A percentile compares a stretch with the other conserved stretches of the same genome.
These are phyloP conservation scores for Thermomyces lanuginosus DNA, from an alignment of 2,329 filamentous ascomycete species.

Conservation along the genomic window DNA sequence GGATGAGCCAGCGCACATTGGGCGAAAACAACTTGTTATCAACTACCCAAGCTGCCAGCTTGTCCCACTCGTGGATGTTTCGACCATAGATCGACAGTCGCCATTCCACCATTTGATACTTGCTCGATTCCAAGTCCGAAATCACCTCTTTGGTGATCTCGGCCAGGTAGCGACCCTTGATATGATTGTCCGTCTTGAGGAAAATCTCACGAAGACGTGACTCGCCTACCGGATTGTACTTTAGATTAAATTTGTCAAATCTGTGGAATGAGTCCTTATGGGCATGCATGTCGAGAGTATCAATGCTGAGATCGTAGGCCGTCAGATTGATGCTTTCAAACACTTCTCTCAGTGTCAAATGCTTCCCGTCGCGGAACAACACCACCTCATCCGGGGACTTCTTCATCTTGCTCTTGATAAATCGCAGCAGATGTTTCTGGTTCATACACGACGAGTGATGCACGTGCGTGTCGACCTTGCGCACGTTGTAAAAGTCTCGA, in stretches of 20 bases:
- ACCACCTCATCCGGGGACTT: conserved; percentile 91
- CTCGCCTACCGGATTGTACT: conserved; percentile 95
- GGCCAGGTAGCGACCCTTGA: conserved; percentile 84
- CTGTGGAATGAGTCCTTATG: conserved; percentile 97
- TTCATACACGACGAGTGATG: conserved; percentile 99
- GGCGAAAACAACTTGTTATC: conserved; percentile 97
- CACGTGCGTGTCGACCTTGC: conserved; percentile 97
- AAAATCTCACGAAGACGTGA: conserved; percentile 95
- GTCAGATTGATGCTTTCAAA: conserved; percentile 96
- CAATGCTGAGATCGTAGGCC: conserved; percentile 93
- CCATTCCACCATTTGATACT: conserved; percentile 99
- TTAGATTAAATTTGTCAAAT: conserved; percentile 98
- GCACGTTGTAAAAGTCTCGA: conserved; percentile 96
- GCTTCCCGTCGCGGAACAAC: conserved; percentile 76
- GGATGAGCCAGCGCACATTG: conserved; percentile 93
- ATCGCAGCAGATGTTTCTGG: conserved; percentile 91
- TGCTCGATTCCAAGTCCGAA: conserved; percentile 89
- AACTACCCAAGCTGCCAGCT: conserved; percentile 88
- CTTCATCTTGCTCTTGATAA: conserved; percentile 99
- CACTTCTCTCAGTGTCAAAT: conserved; percentile 79
- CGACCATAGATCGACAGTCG: conserved; percentile 94
- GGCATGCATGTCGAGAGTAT: conserved; percentile 97
- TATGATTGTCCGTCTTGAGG: conserved; percentile 95
- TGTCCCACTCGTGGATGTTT: conserved; percentile 90
- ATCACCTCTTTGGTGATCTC: conserved; percentile 98